Evolutionary conservation across 2,329 filamentous ascomycete genomes (phyloP).

Genomic region (Colletotrichum chrysophilum): DNA sequence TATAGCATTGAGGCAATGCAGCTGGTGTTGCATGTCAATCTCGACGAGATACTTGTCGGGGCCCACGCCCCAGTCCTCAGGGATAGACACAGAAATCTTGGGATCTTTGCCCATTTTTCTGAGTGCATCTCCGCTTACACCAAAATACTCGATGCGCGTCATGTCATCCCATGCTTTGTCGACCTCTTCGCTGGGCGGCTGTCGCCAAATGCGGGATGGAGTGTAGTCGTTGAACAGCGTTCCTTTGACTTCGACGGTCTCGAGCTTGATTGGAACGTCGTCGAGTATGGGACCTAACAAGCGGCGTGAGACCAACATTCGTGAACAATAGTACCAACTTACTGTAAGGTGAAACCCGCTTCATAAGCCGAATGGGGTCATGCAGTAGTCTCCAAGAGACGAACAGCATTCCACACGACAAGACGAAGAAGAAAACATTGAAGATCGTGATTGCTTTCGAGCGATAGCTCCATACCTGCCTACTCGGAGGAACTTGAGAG

Average conservation of each 20-base stretch:
- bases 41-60: slow-evolving; percentile 10
- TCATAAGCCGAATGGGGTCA: slow-evolving; percentile 8
- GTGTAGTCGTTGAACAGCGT: slow-evolving; percentile 27
- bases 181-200: slow-evolving; percentile 22
- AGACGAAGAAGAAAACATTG: background rate
- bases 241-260: slow-evolving; percentile 9
- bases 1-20: slow-evolving; percentile 11
- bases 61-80: slow-evolving; percentile 16
- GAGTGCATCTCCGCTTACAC: slow-evolving; percentile 5
- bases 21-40: slow-evolving; percentile 16
- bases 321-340: accelerated
- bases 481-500: background rate
- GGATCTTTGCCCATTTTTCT: slow-evolving; percentile 18
- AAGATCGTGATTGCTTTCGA: background rate
- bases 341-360: slow-evolving; percentile 13
- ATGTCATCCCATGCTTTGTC: slow-evolving; percentile 26
- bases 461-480: background rate
- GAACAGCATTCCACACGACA: background rate
- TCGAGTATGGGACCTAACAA: slow-evolving; percentile 1
- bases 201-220: slow-evolving; percentile 30
- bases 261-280: background rate
- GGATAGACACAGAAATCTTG: slow-evolving; percentile 5
- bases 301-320: accelerated
- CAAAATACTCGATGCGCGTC: slow-evolving; percentile 13
- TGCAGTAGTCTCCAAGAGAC: slow-evolving; percentile 1